phyloP scores from a whole-genome alignment of 164 flowering plant species.

The Stephania japonica region DNA sequence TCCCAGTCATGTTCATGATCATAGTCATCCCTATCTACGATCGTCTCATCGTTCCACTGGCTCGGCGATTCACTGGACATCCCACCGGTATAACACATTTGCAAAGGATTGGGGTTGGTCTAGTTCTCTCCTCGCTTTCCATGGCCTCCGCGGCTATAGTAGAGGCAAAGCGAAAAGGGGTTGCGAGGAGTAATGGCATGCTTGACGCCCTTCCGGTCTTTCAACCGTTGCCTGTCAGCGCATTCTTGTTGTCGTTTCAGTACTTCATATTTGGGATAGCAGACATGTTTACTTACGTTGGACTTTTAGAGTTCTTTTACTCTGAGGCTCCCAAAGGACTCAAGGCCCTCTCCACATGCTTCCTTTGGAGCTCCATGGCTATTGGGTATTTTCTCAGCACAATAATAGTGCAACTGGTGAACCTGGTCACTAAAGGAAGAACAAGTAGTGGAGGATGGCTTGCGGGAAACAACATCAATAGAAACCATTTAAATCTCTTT shows the following conservation, averaged over 20 bases:
- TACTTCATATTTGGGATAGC: conserved; percentile 54
- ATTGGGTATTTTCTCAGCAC: conserved; percentile 47
- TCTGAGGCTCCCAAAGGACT: conserved; percentile 42
- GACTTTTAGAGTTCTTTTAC: conserved; percentile 53
- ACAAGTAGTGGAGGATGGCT: conserved; percentile 44
- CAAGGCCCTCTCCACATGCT: conserved; percentile 40
- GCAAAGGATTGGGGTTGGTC: conserved; percentile 47
- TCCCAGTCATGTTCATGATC: conserved; percentile 40
- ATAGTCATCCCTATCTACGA: conserved; percentile 42
- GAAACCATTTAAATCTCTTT: conserved; percentile 48
- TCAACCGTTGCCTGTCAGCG: conserved; percentile 41
- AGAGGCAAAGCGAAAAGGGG: conserved; percentile 36
- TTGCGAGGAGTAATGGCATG: conserved; percentile 32
- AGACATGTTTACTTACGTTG: conserved; percentile 49
- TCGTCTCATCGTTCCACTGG: conserved; percentile 32
- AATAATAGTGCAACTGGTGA: conserved; percentile 39
- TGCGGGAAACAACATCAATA: conserved; percentile 45
- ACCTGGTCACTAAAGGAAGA: conserved; percentile 24
- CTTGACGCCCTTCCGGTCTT: conserved; percentile 34
- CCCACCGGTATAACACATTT: conserved; percentile 49
- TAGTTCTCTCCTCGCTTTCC: conserved; percentile 37
- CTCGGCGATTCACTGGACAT: conserved; percentile 30
- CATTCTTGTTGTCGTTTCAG: conserved; percentile 46
- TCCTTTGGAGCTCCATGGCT: conserved; percentile 48
- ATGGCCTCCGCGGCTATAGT: conserved; percentile 43